phyloP scores from a whole-genome alignment of 169 alveolate genomes.

The Cardiosporidium cionae region DNA sequence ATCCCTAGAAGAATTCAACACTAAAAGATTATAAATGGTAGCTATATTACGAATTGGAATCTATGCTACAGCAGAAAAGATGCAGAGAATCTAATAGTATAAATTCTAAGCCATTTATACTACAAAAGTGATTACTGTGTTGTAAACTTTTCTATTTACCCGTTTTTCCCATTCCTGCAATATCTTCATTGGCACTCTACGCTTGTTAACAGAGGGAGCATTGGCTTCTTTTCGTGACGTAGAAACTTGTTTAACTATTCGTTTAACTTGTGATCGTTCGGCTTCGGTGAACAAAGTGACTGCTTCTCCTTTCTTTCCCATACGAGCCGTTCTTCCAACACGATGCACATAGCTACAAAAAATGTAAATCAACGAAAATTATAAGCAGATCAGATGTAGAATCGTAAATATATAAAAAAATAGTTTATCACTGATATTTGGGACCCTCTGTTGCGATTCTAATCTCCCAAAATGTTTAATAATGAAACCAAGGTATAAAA shows the following conservation, averaged over 20 bases:
- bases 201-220: not conserved
- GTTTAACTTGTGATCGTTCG: not conserved
- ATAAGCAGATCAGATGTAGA: not conserved
- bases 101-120: not conserved
- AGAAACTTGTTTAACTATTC: not conserved
- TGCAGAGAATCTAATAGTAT: not conserved
- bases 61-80: not conserved
- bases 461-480: not conserved
- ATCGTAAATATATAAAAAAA: not conserved
- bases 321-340: conserved; percentile 85
- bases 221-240: not conserved
- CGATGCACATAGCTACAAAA: conserved; percentile 67
- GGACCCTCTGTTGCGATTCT: not conserved
- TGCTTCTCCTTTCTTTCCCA: conserved; percentile 63
- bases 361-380: not conserved
- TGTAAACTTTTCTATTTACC: too few relatives aligned
- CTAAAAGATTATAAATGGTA: too few relatives aligned
- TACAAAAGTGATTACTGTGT: too few relatives aligned
- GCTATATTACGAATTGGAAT: not conserved
- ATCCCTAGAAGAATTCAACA: too few relatives aligned
- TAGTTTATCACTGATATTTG: not conserved
- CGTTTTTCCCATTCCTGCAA: not conserved
- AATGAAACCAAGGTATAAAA: not conserved
- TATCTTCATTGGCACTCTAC: not conserved
- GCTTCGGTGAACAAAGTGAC: conserved; percentile 9